Evolutionary conservation across 73 alveolate genomes (phyloP).

Genomic region (Paramecium primaurelia): DNA sequence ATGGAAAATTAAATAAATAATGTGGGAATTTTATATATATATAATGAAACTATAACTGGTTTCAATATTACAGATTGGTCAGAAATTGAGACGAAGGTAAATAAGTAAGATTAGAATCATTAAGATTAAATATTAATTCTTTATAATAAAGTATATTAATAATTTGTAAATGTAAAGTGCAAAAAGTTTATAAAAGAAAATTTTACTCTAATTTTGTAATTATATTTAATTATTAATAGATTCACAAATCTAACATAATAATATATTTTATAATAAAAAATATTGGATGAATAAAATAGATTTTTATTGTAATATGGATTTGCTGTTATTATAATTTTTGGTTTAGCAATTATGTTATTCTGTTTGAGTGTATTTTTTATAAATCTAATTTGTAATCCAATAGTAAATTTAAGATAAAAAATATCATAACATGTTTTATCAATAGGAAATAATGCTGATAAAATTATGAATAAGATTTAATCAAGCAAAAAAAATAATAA

Average conservation of each 20-base stretch:
- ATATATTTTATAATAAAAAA: not conserved
- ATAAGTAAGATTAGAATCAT: no score
- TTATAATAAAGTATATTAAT: not conserved
- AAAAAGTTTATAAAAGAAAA: not conserved
- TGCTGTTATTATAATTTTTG: not conserved
- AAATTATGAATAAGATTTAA: not conserved
- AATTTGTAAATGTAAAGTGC: not conserved
- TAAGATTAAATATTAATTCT: not conserved
- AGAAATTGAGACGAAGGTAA: not conserved
- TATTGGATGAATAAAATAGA: not conserved
- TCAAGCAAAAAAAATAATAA: not conserved
- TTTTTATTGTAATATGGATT: not conserved
- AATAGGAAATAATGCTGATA: not conserved
- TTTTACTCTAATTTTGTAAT: not conserved
- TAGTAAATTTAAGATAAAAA: not conserved
- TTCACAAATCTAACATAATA: not conserved
- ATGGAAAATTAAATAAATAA: not conserved
- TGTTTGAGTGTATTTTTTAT: not conserved
- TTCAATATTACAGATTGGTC: not conserved
- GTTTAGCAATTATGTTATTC: not conserved
- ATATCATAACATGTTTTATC: not conserved
- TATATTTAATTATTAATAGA: not conserved
- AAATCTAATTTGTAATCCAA: not conserved
- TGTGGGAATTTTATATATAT: not conserved
- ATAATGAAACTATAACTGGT: not conserved